phyloP scores from a whole-genome alignment of 2,329 filamentous ascomycete species.

The Paracoccidioides lutzii region DNA sequence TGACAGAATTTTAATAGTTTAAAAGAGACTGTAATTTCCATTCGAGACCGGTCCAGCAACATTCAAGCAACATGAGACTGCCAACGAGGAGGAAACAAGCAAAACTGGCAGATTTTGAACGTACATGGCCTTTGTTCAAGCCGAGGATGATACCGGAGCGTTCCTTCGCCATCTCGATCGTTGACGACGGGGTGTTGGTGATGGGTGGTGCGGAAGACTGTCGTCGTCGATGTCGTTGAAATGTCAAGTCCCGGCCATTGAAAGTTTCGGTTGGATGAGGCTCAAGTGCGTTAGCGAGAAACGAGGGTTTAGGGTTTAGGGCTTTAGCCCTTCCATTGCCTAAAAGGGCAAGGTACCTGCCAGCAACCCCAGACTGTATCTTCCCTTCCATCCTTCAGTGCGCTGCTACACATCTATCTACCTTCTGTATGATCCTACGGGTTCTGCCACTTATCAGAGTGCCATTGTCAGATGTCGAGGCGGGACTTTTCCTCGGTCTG shows the following conservation, averaged over 20 bases:
- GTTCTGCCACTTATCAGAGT: no score
- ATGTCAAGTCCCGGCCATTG: constrained; percentile 2
- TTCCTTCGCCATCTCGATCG: constrained; percentile 39
- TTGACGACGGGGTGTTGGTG: constrained; percentile 19
- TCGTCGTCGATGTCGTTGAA: constrained; percentile 4
- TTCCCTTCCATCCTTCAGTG: no score
- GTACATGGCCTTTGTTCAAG: constrained; percentile 54
- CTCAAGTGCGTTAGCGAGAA: constrained; percentile 25
- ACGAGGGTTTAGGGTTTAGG: constrained; percentile 29
- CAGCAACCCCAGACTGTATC: not conserved
- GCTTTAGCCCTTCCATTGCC: constrained; percentile 6
- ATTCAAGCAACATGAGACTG: not conserved
- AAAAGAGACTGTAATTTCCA: not conserved
- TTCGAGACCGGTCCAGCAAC: not conserved
- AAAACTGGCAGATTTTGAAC: constrained; percentile 24
- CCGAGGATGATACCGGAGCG: constrained; percentile 45
- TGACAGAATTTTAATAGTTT: not conserved
- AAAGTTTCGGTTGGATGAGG: constrained; percentile 23
- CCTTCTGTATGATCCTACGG: no score
- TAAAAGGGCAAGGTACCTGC: not conserved
- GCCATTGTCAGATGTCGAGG: no score
- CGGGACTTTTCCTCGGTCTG: no score
- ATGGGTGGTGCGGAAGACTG: constrained; percentile 7
- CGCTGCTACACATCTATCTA: no score
- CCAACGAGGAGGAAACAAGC: constrained; percentile 8